Conservation (phyloP, 116 monocot genomes). For the Trichopus zeylanicus region DNA sequence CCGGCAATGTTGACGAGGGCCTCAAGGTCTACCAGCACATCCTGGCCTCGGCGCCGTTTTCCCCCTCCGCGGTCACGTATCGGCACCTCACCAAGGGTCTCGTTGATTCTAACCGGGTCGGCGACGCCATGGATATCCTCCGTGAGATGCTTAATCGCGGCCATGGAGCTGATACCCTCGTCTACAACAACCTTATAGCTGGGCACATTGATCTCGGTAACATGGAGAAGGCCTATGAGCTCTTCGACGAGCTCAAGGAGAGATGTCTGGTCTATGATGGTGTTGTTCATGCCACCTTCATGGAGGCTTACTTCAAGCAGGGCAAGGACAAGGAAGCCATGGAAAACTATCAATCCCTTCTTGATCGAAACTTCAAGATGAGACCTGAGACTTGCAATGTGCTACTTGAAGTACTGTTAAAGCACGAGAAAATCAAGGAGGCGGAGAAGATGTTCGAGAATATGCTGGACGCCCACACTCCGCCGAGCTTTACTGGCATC, state of each 20-base stretch:
- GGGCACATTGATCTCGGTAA: constrained; percentile 67
- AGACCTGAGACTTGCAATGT: constrained; percentile 59
- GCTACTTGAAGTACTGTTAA: constrained; percentile 57
- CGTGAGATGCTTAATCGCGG: constrained; percentile 81
- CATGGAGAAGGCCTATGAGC: constrained; percentile 72
- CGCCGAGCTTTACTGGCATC: constrained; percentile 48
- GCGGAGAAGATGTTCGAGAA: constrained; percentile 58
- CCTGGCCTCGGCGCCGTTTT: constrained; percentile 70
- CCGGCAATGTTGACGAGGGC: constrained; percentile 55
- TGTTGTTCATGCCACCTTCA: constrained; percentile 65
- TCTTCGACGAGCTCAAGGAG: constrained; percentile 81
- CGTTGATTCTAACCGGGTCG: constrained; percentile 51
- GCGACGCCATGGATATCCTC: constrained; percentile 69
- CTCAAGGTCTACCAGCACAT: constrained; percentile 64
- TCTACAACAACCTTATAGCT: constrained; percentile 81
- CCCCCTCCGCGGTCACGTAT: constrained; percentile 82
- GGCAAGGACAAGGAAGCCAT: constrained; percentile 93
- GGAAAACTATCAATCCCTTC: constrained; percentile 74
- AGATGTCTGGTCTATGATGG: constrained; percentile 88
- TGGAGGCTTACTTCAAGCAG: constrained; percentile 78
- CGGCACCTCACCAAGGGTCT: constrained; percentile 95
- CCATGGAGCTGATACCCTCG: constrained; percentile 85
- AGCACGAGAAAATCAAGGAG: constrained; percentile 65
- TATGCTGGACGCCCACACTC: constrained; percentile 71
- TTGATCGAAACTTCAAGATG: constrained; percentile 81